Conservation (phyloP, 2,329 filamentous ascomycete genomes). For the Phyllosticta citribraziliensis region DNA sequence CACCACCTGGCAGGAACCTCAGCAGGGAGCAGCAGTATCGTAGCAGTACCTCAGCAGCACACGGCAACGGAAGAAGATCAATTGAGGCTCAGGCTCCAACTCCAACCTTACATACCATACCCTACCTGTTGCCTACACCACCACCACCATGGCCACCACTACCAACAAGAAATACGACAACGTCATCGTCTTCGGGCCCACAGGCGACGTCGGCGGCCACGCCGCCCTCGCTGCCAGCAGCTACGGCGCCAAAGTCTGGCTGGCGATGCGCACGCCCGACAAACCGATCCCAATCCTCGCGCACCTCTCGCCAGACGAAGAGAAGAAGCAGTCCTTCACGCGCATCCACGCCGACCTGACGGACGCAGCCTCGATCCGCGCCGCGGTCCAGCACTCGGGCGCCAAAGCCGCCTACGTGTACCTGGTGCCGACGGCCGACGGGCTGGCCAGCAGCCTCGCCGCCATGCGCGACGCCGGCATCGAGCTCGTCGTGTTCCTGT, state of each 20-base stretch:
- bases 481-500: constrained; percentile 37
- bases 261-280: constrained; percentile 39
- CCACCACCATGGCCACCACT: neutral
- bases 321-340: neutral
- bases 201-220: constrained; percentile 35
- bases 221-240: constrained; percentile 31
- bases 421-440: constrained; percentile 23
- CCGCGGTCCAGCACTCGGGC: neutral
- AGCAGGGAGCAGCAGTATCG: too few species aligned
- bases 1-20: too few species aligned
- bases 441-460: constrained; percentile 31
- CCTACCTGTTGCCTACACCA: neutral
- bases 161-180: neutral
- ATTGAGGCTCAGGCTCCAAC: too few species aligned
- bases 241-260: constrained; percentile 34
- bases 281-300: constrained; percentile 28
- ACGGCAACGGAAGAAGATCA: too few species aligned
- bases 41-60: too few species aligned
- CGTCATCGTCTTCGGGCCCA: constrained; percentile 42
- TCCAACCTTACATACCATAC: too few species aligned
- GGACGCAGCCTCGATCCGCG: neutral
- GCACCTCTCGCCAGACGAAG: neutral
- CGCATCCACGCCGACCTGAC: neutral
- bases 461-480: constrained; percentile 38
- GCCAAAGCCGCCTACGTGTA: constrained; percentile 40